Evolutionary conservation across 805 yeast species (phyloP), one percentile per base, ranked within the genome.

Genomic region (Saturnispora diversa): DNA sequence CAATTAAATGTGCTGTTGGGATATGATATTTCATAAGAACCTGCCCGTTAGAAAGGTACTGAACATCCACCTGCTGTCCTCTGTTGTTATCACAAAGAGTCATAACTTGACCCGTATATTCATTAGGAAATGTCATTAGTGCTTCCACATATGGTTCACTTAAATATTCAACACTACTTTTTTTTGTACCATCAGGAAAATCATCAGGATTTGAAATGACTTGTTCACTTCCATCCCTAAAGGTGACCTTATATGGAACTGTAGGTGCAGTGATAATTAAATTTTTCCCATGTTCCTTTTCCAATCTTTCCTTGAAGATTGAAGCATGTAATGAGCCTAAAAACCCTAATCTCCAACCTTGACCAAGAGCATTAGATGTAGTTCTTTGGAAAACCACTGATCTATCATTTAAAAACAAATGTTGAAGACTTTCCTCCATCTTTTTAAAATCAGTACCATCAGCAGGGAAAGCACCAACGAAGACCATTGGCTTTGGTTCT

Each of bases 401-500:
- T 52, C 97, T 74, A 56, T 90, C 98, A 57, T 90, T 90, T 44
- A 92, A 66, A 5, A 90, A 94, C 48, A 90, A 67, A 53, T 86
- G 87, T 51, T 81, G 84, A 60, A 90, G 77, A 57, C 87, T 81
- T 52, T 92, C 97, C 54, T 92, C 94, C 67, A 90, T 70, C 21
- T 74, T 80, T 45, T 84, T 83, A 59, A 90, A 90, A 52, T 90
- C 95, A 0, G 81, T 72, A 4, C 95, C 95, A 53, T 90, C 95
- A 0, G 96, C 92, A 0, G 98, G 97, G 52, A 86, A 90, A 0
- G 97, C 98, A 11, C 97, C 97, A 36, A 90, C 94, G 58, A 90
- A 92, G 7, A 90, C 97, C 97, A 92, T 92, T 1, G 97, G 96
- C 59, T 92, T 88, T 1, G 94, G 88, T 52, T 86, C 96, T 60